These are phyloP conservation scores for Saprolegnia parasitica DNA, from an alignment of 352 stramenopile genomes.

Conservation along the genomic window DNA sequence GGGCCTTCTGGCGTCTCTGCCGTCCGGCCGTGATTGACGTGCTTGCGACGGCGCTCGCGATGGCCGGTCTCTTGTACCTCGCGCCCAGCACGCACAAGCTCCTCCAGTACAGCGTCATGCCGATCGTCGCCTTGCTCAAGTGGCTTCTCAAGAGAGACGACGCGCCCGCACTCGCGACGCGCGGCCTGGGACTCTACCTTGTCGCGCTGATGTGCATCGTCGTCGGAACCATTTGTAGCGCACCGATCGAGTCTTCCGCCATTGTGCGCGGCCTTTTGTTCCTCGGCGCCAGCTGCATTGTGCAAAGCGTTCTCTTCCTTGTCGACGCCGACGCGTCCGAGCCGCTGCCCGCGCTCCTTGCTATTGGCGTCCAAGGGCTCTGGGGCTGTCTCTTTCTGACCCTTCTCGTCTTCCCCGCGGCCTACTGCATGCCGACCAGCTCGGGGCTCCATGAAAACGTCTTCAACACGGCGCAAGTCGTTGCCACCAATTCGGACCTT, in stretches of 20 bases:
- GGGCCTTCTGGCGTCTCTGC: neutral
- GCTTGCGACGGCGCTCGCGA: conserved; percentile 1
- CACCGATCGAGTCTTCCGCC: neutral
- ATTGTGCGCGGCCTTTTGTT: neutral
- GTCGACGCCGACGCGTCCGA: conserved; percentile 5
- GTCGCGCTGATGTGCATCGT: neutral
- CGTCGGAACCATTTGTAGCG: neutral
- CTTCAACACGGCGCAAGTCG: neutral
- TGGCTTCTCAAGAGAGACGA: neutral
- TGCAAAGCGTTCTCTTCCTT: conserved; percentile 14
- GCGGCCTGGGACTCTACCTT: neutral
- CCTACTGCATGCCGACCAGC: neutral
- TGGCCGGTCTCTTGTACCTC: neutral
- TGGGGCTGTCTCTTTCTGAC: neutral
- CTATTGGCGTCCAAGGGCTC: neutral
- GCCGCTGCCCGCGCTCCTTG: neutral
- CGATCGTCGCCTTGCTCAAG: neutral
- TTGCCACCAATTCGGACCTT: neutral
- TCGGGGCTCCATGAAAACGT: neutral
- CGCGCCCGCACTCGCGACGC: neutral
- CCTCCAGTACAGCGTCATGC: conserved; percentile 8
- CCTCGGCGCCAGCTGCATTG: neutral
- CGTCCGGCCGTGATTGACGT: conserved; percentile 5
- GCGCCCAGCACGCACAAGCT: conserved; percentile 4
- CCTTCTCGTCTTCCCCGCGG: neutral